Conservation (phyloP, 805 yeast genomes). For the Candida cerambycidarum region DNA sequence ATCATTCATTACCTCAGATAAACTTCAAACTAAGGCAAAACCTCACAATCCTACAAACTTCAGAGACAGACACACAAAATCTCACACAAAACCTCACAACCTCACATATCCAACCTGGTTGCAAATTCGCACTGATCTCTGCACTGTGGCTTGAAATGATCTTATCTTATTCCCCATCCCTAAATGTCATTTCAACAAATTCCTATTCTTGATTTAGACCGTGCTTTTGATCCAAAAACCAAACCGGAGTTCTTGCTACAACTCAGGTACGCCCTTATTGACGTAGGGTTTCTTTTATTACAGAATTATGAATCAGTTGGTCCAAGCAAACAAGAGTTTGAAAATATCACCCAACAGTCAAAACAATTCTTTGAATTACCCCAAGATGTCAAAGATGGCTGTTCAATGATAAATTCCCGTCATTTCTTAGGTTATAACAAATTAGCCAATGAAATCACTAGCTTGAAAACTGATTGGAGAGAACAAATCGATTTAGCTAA, state of each 20-base stretch:
- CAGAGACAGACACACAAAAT: too few species aligned
- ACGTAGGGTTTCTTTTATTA: constrained; percentile 55
- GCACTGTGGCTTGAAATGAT: constrained; percentile 5
- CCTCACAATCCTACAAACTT: too few species aligned
- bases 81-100: too few species aligned
- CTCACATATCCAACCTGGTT: too few species aligned
- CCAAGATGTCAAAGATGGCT: constrained; percentile 40
- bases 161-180: not conserved
- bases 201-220: constrained; percentile 46
- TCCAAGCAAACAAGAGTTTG: constrained; percentile 40
- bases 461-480: constrained; percentile 53
- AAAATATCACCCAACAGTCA: constrained; percentile 38
- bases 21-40: too few species aligned
- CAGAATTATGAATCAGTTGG: constrained; percentile 38
- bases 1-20: too few species aligned
- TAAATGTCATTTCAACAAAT: constrained; percentile 37
- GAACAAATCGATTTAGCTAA: constrained; percentile 65
- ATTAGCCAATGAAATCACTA: constrained; percentile 59
- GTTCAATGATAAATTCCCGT: constrained; percentile 55
- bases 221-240: constrained; percentile 37
- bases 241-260: constrained; percentile 42
- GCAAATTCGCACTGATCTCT: not conserved
- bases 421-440: constrained; percentile 60
- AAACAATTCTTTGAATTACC: constrained; percentile 48
- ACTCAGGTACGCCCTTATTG: constrained; percentile 47